Conservation (phyloP, 331 rosid species). For the Quercus lobata region DNA sequence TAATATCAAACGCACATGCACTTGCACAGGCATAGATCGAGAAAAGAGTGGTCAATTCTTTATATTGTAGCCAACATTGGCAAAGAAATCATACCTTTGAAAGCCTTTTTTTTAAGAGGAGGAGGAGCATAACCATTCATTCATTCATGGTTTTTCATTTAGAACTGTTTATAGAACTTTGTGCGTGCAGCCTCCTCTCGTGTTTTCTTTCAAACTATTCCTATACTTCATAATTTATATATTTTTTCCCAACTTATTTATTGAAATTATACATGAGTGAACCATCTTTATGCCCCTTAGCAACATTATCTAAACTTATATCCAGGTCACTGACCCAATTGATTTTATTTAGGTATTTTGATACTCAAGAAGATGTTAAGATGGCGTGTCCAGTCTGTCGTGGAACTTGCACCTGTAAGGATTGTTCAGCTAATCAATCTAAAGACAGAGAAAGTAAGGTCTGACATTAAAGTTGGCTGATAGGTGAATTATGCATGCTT, state of each 20-base stretch:
- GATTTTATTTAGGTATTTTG: constrained; percentile 59
- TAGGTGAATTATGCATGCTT: constrained; percentile 20
- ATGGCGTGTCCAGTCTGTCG: constrained; percentile 94
- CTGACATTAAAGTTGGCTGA: constrained; percentile 54
- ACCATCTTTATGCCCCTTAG: neutral
- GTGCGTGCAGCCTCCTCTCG: neutral
- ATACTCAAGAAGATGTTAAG: constrained; percentile 77
- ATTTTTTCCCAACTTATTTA: too few relatives aligned
- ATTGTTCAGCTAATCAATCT: constrained; percentile 65
- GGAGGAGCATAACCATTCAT: neutral
- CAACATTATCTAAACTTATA: neutral
- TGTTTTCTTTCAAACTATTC: neutral
- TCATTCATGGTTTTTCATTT: neutral
- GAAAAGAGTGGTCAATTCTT: too few relatives aligned
- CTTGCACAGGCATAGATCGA: neutral
- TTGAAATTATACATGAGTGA: neutral
- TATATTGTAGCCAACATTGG: too few relatives aligned
- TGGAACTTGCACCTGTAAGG: constrained; percentile 84
- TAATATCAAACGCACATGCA: neutral
- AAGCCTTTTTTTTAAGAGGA: neutral
- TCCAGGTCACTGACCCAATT: neutral
- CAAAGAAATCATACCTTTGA: neutral
- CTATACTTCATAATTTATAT: neutral
- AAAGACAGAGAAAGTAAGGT: constrained; percentile 93
- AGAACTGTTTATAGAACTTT: neutral